Base-by-base conservation (phyloP, 495 filamentous ascomycete species). In the Penicillium chermesinum region DNA sequence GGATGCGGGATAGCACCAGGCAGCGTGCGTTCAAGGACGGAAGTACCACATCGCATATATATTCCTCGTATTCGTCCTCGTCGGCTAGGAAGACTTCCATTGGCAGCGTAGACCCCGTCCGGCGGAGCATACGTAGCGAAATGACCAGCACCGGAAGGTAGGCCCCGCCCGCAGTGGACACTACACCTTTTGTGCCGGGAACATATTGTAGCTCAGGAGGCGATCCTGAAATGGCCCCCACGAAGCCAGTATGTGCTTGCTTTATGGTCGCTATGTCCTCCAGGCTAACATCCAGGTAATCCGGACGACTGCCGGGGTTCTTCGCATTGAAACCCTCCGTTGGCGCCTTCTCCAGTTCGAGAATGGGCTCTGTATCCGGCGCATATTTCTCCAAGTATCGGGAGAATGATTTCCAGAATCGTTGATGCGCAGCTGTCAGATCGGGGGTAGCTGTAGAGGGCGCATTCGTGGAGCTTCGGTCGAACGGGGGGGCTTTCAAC, bases 11-110 rank as follows among this genome's bases (percentile, higher is more conserved):
- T 8, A 73, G 54, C 0, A 73, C 44, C 2, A 76, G 43, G 56
- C 79, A 82, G 10, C 48, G 52, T 0, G 74, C 75, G 38, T 74
- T 69, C 0, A 77, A 58, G 0, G 57, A 48, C 5, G 72, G 71
- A 0, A 82, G 57, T 0, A 72, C 57, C 1, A 44, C 44, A 7
- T 73, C 59, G 68, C 79, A 82, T 7, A 81, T 63, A 22, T 66
- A 55, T 6, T 55, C 46, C 18, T 79, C 67, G 52, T 76, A 79
- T 17, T 73, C 66, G 1, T 50, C 25, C 14, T 59, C 41, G 5
- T 65, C 57, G 22, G 73, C 68, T 13, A 81, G 55, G 41, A 78
- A 76, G 8, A 81, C 65, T 55, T 82, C 67, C 22, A 81, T 65
- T 3, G 77, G 79, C 1, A 82, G 57, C 0, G 37, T 66, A 5